These are phyloP conservation scores for Eutrema japonicum DNA, from an alignment of 345 rosid genomes.

Conservation along the genomic window DNA sequence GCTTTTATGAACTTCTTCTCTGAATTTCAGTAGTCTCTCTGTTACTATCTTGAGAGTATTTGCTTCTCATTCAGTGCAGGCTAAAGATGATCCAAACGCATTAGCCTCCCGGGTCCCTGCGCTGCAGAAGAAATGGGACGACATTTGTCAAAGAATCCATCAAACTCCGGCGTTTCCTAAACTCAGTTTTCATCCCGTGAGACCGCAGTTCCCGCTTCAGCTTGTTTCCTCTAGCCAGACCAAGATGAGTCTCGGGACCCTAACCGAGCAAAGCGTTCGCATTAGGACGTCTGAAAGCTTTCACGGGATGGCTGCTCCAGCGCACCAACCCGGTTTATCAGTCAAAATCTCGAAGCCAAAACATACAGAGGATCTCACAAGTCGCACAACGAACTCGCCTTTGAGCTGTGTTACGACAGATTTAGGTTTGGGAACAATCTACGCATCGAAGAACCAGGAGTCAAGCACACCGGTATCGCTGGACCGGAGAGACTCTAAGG, in stretches of 20 bases:
- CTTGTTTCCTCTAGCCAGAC: slow-evolving; percentile 31
- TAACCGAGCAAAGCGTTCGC: slow-evolving; percentile 2
- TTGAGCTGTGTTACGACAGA: slow-evolving; percentile 59
- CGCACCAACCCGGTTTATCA: slow-evolving; percentile 35
- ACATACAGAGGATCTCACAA: slow-evolving; percentile 35
- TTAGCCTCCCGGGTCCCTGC: slow-evolving; percentile 46
- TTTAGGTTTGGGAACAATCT: slow-evolving; percentile 59
- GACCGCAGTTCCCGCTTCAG: slow-evolving; percentile 46
- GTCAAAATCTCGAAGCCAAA: slow-evolving; percentile 38
- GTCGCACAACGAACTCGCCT: slow-evolving; percentile 39
- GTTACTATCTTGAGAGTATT: slow-evolving; percentile 46
- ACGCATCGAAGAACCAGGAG: slow-evolving; percentile 48
- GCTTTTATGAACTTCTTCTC: slow-evolving; percentile 11
- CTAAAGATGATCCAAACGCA: slow-evolving; percentile 49
- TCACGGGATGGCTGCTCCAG: slow-evolving; percentile 4
- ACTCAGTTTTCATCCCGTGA: slow-evolving; percentile 40
- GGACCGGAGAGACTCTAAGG: slow-evolving; percentile 39
- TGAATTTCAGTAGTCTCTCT: neutral
- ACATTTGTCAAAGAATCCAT: slow-evolving; percentile 60
- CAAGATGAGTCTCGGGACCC: slow-evolving; percentile 12
- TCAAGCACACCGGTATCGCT: slow-evolving; percentile 39
- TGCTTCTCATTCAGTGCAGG: slow-evolving; percentile 64
- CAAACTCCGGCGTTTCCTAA: slow-evolving; percentile 47
- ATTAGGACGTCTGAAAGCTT: slow-evolving; percentile 19
- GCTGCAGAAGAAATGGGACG: slow-evolving; percentile 64